Base-by-base conservation (phyloP, 2,329 filamentous ascomycete species). In the Colletotrichum shisoi region DNA sequence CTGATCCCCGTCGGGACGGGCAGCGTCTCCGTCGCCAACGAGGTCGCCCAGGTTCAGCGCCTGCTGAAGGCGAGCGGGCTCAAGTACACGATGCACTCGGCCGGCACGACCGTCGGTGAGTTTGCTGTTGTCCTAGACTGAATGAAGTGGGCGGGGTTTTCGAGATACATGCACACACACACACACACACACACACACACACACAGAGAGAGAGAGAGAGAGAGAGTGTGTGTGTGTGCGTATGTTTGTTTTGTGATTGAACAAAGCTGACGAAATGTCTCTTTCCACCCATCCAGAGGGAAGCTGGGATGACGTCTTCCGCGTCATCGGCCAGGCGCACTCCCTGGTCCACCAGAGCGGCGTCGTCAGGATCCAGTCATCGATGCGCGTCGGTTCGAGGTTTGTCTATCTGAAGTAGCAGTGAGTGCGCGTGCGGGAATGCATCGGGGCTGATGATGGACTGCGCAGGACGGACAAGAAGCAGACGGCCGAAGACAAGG, bases 41-140 rank as follows among this genome's bases (percentile, higher is more conserved):
- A 98, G 76, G 89, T 99, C 37, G 94, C 94, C 40, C 89, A 91
- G 70, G 93, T 98, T 44, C 94, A 98, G 81, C 88, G 89, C 64
- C 84, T 98, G 42, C 85, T 99, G 73, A 88, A 91, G 78, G 88
- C 87, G 61, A 95, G 91, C 72, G 93, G 93, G 2, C 78, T 98
- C 70, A 89, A 87, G 70, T 94, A 94, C 76, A 89, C 86, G 53
- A 95, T 98, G 92, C 94, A 98, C 79, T 94, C 92, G 31, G 94
- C 93, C 2, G 95, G 94, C 13, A 97, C 94, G 0, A 98, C 94
- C 0, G 86, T 98, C 62, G 93, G 93, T 95, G 82, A 66, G 89
- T 82, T 9, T 7, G 7, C 7, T 31, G 27, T 8, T 8, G 27
- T 31, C 27, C 27, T 31, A 31, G 7, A 31, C 27, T 31, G 27